Evolutionary conservation across 129 eudicot species (phyloP).

Genomic region (Flaveria trinervia): DNA sequence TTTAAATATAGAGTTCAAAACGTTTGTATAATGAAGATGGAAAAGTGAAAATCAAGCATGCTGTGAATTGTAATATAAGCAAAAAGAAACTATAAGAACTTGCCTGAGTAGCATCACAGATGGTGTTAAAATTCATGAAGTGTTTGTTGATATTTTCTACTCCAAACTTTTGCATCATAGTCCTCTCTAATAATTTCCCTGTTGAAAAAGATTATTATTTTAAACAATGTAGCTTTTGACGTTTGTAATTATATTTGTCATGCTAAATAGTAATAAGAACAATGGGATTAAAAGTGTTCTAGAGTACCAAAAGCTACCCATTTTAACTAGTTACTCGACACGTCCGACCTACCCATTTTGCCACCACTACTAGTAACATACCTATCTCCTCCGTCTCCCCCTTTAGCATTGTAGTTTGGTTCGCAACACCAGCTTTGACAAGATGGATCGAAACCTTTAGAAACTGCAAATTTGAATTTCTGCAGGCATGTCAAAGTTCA

Average conservation of each 20-base stretch:
- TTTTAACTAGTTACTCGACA: not conserved
- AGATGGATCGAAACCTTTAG: slow-evolving; percentile 95
- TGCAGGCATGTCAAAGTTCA: slow-evolving; percentile 36
- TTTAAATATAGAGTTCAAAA: not conserved
- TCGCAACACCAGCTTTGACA: slow-evolving; percentile 80
- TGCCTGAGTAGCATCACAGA: slow-evolving; percentile 97
- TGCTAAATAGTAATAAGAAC: not conserved
- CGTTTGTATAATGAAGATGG: not conserved
- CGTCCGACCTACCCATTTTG: not conserved
- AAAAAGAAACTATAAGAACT: slow-evolving; percentile 8
- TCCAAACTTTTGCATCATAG: slow-evolving; percentile 91
- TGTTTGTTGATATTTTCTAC: slow-evolving; percentile 77
- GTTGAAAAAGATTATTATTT: not conserved
- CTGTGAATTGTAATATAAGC: not conserved
- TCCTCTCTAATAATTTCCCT: slow-evolving; percentile 86
- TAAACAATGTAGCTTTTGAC: not conserved
- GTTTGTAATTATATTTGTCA: not conserved
- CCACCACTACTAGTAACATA: slow-evolving; percentile 25
- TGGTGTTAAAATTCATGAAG: slow-evolving; percentile 89
- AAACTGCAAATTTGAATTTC: slow-evolving; percentile 90
- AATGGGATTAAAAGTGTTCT: not conserved
- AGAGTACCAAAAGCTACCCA: not conserved
- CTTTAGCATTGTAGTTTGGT: slow-evolving; percentile 97
- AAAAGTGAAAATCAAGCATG: not conserved
- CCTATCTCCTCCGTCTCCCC: slow-evolving; percentile 99